Evolutionary conservation across 805 yeast genomes (phyloP), one percentile per base, ranked within the genome.

Genomic region (Blastobotrys robertii): DNA sequence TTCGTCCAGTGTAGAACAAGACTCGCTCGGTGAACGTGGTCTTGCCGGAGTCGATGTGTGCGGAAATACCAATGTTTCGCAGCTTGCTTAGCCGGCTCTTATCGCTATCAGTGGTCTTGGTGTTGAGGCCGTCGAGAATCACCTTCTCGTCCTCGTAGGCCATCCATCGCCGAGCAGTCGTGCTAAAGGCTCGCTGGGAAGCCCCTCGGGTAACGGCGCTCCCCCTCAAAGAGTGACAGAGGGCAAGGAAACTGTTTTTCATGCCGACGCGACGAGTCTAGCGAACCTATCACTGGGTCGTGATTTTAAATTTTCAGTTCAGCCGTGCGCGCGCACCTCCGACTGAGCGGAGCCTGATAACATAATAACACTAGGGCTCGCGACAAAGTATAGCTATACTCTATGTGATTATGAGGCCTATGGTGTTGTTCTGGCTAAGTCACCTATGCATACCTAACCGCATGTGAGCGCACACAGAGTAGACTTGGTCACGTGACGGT

Each of bases 21-120:
- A 92, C 98, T 63, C 98, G 83, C 67, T 92, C 98, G 11, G 97
- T 92, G 66, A 92, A 92, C 0, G 98, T 92, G 39, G 98, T 92
- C 60, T 92, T 92, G 47, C 98, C 98, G 3, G 96, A 86, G 63
- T 92, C 98, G 56, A 92, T 92, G 64, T 92, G 98, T 8, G 98
- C 98, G 11, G 96, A 85, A 44, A 92, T 86, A 64, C 98, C 98
- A 52, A 92, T 92, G 62, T 92, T 92, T 65, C 99, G 76, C 76
- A 88, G 73, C 42, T 72, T 68, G 5, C 65, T 54, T 13, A 84
- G 67, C 28, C 79, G 68, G 8, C 59, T 16, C n/a, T 44, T 42
- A 44, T 67, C 71, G 35, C 52, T 47, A 38, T 58, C 48, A 49
- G 60, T 29, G 52, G 67, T 34, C 35, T 50, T 12, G 52, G 13